A percentile compares a stretch with the other conserved stretches of the same genome.
phyloP scores from a whole-genome alignment of 495 filamentous ascomycete genomes.

The Aspergillus carlsbadensis region DNA sequence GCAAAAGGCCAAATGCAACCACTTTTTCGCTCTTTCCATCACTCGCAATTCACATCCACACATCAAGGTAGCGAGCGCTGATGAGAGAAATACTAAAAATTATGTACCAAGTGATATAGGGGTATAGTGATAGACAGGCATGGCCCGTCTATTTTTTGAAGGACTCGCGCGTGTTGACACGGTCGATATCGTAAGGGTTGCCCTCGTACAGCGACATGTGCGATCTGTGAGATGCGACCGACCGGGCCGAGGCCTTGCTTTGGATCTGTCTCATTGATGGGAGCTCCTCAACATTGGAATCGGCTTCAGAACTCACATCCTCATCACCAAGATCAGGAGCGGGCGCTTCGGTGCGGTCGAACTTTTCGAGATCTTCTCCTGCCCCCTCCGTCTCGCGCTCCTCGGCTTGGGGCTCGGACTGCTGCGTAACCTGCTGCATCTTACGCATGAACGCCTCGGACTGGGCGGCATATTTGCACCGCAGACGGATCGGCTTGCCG shows the following conservation, averaged over 20 bases:
- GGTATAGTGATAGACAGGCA: too few species aligned
- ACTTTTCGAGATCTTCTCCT: conserved; percentile 13
- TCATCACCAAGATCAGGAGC: conserved; percentile 25
- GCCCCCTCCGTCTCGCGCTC: conserved; percentile 10
- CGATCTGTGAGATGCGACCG: conserved; percentile 23
- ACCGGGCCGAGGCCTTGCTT: conserved; percentile 36
- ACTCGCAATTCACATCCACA: conserved; percentile 18
- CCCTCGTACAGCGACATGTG: conserved; percentile 39
- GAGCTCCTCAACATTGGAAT: conserved; percentile 23
- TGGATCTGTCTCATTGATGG: conserved; percentile 26
- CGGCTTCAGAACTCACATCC: conserved; percentile 24
- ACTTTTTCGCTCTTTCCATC: conserved; percentile 14
- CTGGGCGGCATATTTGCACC: conserved; percentile 72
- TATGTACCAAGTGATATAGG: conserved; percentile 16
- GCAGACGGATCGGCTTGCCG: conserved; percentile 60
- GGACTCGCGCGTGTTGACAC: conserved; percentile 45
- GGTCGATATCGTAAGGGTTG: conserved; percentile 47
- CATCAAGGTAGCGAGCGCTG: conserved; percentile 3
- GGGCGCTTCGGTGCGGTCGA: conserved; percentile 44
- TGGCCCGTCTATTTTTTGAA: conserved; percentile 32
- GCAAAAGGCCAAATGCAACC: conserved; percentile 10
- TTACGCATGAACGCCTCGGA: conserved; percentile 49
- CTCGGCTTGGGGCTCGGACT: conserved; percentile 18
- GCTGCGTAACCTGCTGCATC: conserved; percentile 26
- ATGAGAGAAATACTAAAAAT: conserved; percentile 22